Base-by-base conservation (phyloP, 202 grass and related monocot genomes). In the Bolboschoenoplectus hybrid region DNA sequence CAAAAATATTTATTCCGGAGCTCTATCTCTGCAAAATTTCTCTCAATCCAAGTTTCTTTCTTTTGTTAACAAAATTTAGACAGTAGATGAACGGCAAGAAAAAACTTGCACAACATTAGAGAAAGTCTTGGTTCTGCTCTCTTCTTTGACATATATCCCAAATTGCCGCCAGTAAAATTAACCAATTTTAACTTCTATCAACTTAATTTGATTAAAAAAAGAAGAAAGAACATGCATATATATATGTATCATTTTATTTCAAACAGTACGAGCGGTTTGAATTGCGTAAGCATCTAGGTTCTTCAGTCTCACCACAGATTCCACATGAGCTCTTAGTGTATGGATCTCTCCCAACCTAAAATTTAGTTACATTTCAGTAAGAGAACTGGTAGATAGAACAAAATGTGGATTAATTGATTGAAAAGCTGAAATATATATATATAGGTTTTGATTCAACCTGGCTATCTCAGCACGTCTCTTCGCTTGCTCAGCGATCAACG, bases 381-480 rank as follows among this genome's bases (percentile, higher is more conserved):
- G 67, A 44, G 6, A 8, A 19, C 4, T 67, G 11, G 1, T 56
- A 56, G 2, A 78, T 76, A 9, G 47, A 45, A 9, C 53, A 7
- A 52, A 68, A 50, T 19, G 12, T 47, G 6, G 46, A 74, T 61
- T 34, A 7, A 85, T 61, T 34, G 14, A 85, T 75, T 74, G 38
- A 43, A 76, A 20, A 68, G 45, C 4, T 6, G 43, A 57, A 73
- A 62, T 56, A 73, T 20, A 39, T 17, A 49, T 57, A 63, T 57
- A 61, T 39, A 36, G 9, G 32, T 12, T 46, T 63, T 17, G 47
- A 34, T 82, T 74, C 65, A 87, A 97, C 94, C 94, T 97, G 81
- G 86, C 66, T 81, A 94, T 97, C 62, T 97, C 86, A 16, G 92
- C 94, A n/a, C 90, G 94, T 70, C 92, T 65, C 90, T 45, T 91